Percentiles rank a stretch among this genome's conserved stretches.
phyloP scores from a whole-genome alignment of 1,284 basidiomycete species.

The Coniferiporia weirii region DNA sequence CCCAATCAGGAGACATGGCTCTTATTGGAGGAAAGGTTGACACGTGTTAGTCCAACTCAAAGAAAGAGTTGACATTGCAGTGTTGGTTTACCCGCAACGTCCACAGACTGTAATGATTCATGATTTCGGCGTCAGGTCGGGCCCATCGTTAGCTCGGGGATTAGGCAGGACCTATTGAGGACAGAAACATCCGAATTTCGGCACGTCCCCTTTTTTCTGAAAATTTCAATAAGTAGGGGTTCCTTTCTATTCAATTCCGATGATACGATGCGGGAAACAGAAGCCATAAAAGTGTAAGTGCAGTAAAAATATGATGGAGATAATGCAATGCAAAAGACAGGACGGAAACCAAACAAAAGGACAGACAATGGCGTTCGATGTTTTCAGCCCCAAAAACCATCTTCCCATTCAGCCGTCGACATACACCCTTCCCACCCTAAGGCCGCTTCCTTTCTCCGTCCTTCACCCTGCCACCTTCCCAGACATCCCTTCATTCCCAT shows the following conservation, averaged over 20 bases:
- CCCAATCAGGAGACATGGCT: too few species aligned
- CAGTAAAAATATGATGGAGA: neutral
- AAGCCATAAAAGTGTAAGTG: neutral
- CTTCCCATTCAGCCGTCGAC: neutral
- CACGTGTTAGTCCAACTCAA: too few species aligned
- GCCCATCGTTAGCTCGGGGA: too few species aligned
- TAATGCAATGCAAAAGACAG: neutral
- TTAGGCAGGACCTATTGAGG: too few species aligned
- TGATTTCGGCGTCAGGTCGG: too few species aligned
- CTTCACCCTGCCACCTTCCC: neutral
- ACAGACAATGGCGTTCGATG: too few species aligned
- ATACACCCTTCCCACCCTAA: neutral
- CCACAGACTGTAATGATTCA: too few species aligned
- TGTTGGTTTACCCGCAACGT: too few species aligned
- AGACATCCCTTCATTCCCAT: neutral
- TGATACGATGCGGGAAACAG: neutral
- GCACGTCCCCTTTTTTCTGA: too few species aligned
- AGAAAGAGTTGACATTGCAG: too few species aligned
- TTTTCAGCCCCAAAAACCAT: neutral
- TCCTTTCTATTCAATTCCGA: neutral
- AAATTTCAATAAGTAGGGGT: neutral
- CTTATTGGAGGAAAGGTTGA: too few species aligned
- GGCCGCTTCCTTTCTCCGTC: neutral
- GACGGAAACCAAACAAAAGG: neutral
- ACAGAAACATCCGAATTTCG: too few species aligned